Percentiles rank a stretch among this genome's conserved stretches.
Evolutionary conservation across 2,329 filamentous ascomycete genomes (phyloP).

Genomic region (Meredithiella fracta): DNA sequence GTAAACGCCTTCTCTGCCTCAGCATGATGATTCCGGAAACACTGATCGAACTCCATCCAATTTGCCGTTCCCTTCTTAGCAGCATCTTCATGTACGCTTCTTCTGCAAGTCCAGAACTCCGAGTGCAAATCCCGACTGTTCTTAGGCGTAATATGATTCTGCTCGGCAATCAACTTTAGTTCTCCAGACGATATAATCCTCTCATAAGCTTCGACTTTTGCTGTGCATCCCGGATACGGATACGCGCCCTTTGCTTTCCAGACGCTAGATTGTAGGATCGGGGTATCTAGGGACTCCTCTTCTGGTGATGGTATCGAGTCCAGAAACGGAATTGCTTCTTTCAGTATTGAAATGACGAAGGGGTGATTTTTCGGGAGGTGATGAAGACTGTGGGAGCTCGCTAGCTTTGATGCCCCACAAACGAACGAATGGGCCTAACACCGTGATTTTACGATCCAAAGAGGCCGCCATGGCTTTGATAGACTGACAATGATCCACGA

Average conservation of each 20-base stretch:
- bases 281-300: constrained; percentile 16
- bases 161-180: constrained; percentile 25
- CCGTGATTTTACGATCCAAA: not conserved
- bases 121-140: constrained; percentile 16
- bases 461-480: not conserved
- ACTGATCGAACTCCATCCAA: constrained; percentile 46
- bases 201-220: constrained; percentile 37
- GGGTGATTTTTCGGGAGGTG: constrained; percentile 25
- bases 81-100: constrained; percentile 42
- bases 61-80: constrained; percentile 35
- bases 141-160: constrained; percentile 19
- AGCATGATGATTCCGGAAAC: constrained; percentile 36
- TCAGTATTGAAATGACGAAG: constrained; percentile 36
- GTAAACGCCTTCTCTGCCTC: constrained; percentile 27
- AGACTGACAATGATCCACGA: not conserved
- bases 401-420: constrained; percentile 34
- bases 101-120: constrained; percentile 49
- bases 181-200: constrained; percentile 30
- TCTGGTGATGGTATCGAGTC: constrained; percentile 31
- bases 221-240: constrained; percentile 30
- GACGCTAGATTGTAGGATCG: not conserved
- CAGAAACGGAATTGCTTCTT: constrained; percentile 44
- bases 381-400: constrained; percentile 29
- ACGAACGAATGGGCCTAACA: constrained; percentile 33
- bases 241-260: constrained; percentile 38